A percentile compares a stretch with the other conserved stretches of the same genome.
These are phyloP conservation scores for Beta corolliflora DNA, from an alignment of 179 eudicot species.

Conservation along the genomic window DNA sequence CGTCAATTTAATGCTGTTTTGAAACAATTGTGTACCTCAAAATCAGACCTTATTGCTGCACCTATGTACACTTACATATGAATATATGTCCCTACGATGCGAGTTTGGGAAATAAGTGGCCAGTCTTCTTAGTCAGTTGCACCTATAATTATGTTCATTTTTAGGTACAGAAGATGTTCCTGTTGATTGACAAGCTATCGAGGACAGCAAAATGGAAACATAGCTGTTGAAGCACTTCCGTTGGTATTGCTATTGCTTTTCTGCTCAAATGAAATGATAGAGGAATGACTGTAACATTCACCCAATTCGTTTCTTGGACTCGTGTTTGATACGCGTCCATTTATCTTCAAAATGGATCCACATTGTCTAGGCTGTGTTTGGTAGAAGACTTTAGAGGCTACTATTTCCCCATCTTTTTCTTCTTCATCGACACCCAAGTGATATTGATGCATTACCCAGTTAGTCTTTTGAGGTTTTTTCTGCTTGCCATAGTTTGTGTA, in stretches of 20 bases:
- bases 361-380: constrained; percentile 47
- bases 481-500: constrained; percentile 45
- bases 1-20: neutral
- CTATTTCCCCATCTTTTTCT: constrained; percentile 39
- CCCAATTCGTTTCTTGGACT: constrained; percentile 28
- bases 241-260: constrained; percentile 22
- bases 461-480: constrained; percentile 41
- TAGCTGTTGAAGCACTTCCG: constrained; percentile 23
- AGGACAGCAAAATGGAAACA: constrained; percentile 48
- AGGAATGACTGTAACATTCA: constrained; percentile 26
- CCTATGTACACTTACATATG: constrained; percentile 26
- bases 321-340: constrained; percentile 18
- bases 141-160: constrained; percentile 3
- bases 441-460: constrained; percentile 47
- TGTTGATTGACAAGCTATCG: constrained; percentile 11
- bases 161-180: constrained; percentile 1
- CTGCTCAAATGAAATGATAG: constrained; percentile 40
- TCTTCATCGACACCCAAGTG: constrained; percentile 39
- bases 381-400: constrained; percentile 42
- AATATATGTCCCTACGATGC: constrained; percentile 13
- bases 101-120: constrained; percentile 13
- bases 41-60: constrained; percentile 22
- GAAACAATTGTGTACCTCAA: constrained; percentile 20
- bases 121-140: constrained; percentile 1
- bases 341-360: constrained; percentile 35